phyloP scores from a whole-genome alignment of 352 stramenopile species.

The Pythium biforme region DNA sequence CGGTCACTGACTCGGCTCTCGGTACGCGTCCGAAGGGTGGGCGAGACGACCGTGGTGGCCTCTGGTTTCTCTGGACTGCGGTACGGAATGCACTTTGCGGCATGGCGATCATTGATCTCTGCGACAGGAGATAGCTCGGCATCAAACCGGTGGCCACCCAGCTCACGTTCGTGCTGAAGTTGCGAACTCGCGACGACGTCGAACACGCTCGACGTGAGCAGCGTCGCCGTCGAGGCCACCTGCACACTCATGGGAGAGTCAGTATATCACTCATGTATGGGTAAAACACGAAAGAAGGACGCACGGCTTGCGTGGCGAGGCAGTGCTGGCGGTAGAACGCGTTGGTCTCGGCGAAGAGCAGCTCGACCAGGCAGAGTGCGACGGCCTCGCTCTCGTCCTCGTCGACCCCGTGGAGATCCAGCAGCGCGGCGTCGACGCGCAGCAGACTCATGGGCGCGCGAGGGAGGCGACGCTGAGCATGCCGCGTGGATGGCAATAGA shows the following conservation, averaged over 20 bases:
- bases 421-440: conserved; percentile 32
- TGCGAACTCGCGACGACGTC: conserved; percentile 37
- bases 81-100: conserved; percentile 41
- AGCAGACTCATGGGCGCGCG: conserved; percentile 25
- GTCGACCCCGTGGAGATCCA: conserved; percentile 35
- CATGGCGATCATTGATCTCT: conserved; percentile 42
- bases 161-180: conserved; percentile 24
- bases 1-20: conserved; percentile 14
- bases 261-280: not conserved
- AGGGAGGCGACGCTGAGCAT: not conserved
- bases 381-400: conserved; percentile 60
- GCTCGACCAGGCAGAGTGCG: conserved; percentile 45
- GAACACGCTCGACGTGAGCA: conserved; percentile 37
- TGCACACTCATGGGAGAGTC: not conserved
- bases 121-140: conserved; percentile 29
- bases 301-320: conserved; percentile 26
- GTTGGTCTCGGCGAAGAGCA: conserved; percentile 58
- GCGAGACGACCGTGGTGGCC: not conserved
- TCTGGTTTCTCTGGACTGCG: conserved; percentile 34
- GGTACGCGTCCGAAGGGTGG: conserved; percentile 6
- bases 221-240: conserved; percentile 23
- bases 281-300: not conserved
- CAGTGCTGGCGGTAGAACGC: conserved; percentile 43
- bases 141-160: conserved; percentile 25
- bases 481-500: not conserved